Percentiles rank a stretch among this genome's conserved stretches.
These are phyloP conservation scores for Colletotrichum cereale DNA, from an alignment of 2,329 filamentous ascomycete species.

Conservation along the genomic window DNA sequence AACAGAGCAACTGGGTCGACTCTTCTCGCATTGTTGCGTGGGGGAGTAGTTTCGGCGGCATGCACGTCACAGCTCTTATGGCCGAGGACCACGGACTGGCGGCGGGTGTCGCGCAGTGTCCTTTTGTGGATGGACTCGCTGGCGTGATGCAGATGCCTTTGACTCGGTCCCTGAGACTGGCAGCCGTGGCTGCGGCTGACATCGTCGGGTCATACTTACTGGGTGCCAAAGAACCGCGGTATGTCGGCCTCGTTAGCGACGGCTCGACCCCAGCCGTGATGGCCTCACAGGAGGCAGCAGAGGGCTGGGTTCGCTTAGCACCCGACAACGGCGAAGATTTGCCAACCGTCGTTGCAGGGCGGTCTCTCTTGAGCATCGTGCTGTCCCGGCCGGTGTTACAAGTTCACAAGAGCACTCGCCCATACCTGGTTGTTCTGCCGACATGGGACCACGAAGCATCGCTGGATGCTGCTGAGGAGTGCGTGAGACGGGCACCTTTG, in stretches of 20 bases:
- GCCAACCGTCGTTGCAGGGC: slow-evolving; percentile 28
- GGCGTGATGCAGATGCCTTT: slow-evolving; percentile 26
- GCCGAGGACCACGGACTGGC: slow-evolving; percentile 24
- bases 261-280: slow-evolving; percentile 26
- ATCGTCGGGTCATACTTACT: not conserved
- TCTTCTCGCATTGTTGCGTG: slow-evolving; percentile 27
- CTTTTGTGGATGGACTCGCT: slow-evolving; percentile 22
- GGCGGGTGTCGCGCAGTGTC: slow-evolving; percentile 33
- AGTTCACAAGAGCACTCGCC: slow-evolving; percentile 21
- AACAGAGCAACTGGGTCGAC: slow-evolving; percentile 17
- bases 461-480: slow-evolving; percentile 21
- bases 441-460: slow-evolving; percentile 35
- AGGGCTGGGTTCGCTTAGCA: slow-evolving; percentile 23
- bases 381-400: slow-evolving; percentile 19
- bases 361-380: slow-evolving; percentile 29
- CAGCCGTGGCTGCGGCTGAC: slow-evolving; percentile 16
- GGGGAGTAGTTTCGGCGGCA: slow-evolving; percentile 36
- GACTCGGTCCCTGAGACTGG: slow-evolving; percentile 14
- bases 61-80: slow-evolving; percentile 29
- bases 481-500: slow-evolving; percentile 26
- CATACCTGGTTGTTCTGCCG: slow-evolving; percentile 25
- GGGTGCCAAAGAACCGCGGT: slow-evolving; percentile 13
- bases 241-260: slow-evolving; percentile 28
- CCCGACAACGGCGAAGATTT: slow-evolving; percentile 4
- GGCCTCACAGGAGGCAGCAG: slow-evolving; percentile 21